These are phyloP conservation scores for Primulina eburnea DNA, from an alignment of 257 asterid species.

Conservation along the genomic window DNA sequence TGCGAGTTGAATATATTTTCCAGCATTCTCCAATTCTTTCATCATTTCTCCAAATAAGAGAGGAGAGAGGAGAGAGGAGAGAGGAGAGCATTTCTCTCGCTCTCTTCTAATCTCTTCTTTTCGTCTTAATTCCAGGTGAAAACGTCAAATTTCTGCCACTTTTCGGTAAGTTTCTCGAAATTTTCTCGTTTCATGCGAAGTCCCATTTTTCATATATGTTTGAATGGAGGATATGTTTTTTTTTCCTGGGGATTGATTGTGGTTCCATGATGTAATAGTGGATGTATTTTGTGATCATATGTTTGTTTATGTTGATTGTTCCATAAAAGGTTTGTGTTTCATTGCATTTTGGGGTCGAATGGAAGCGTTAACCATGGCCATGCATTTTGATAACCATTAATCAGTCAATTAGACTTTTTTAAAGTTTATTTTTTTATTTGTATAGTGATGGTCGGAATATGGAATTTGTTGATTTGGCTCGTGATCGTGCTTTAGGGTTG, in stretches of 20 bases:
- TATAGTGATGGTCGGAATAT: slow-evolving; percentile 6
- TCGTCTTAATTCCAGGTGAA: slow-evolving; percentile 11
- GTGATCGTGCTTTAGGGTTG: slow-evolving; percentile 13
- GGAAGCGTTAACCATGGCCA: slow-evolving; percentile 14
- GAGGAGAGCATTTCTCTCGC: slow-evolving; percentile 22
- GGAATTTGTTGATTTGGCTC: slow-evolving; percentile 13
- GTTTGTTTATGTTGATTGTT: slow-evolving; percentile 1
- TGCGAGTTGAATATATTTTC: no score
- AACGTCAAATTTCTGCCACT: slow-evolving; percentile 20
- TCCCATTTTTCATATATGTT: slow-evolving; percentile 13
- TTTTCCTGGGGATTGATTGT: slow-evolving; percentile 11
- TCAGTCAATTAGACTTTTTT: background rate
- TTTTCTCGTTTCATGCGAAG: slow-evolving; percentile 28
- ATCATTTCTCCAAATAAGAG: no score
- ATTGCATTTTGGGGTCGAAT: slow-evolving; percentile 17
- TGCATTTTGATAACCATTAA: background rate
- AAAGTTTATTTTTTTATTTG: no score
- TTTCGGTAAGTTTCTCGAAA: slow-evolving; percentile 18
- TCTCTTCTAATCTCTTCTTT: slow-evolving; percentile 25
- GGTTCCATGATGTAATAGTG: slow-evolving; percentile 21
- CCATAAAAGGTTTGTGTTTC: slow-evolving; percentile 1
- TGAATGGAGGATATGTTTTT: background rate
- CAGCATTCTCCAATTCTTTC: no score
- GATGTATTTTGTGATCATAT: slow-evolving; percentile 5
- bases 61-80: background rate